Conservation (phyloP, 495 filamentous ascomycete species). For the Daldinia grandis region DNA sequence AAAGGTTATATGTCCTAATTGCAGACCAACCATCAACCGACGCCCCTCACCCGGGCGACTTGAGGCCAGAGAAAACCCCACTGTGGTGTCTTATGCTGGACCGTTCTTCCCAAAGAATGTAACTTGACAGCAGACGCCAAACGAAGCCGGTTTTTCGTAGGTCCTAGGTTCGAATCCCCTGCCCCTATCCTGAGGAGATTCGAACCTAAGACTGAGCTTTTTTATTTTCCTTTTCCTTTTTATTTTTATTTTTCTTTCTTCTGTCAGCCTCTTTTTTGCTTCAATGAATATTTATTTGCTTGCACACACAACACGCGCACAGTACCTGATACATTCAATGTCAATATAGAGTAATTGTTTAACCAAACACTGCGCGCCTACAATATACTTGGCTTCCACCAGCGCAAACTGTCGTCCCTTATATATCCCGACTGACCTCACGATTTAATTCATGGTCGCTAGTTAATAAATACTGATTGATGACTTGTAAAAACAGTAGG, state of each 20-base stretch:
- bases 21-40: background rate
- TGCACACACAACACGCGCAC: too few relatives aligned
- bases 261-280: too few relatives aligned
- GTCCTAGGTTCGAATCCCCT: background rate
- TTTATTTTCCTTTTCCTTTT: background rate
- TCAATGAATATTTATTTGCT: too few relatives aligned
- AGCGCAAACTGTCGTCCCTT: too few relatives aligned
- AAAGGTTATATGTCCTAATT: background rate
- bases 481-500: background rate
- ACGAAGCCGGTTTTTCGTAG: background rate
- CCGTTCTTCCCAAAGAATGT: background rate
- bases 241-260: background rate
- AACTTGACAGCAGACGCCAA: background rate
- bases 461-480: too few relatives aligned
- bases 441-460: too few relatives aligned
- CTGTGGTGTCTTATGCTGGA: background rate
- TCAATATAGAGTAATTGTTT: too few relatives aligned
- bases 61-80: conserved; percentile 1
- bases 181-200: too few relatives aligned
- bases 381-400: too few relatives aligned
- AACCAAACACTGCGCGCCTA: too few relatives aligned
- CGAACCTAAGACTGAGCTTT: background rate
- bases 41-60: background rate
- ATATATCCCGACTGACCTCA: too few relatives aligned
- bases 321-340: too few relatives aligned